These are phyloP conservation scores for Prunus persica DNA, from an alignment of 306 rosid genomes.

Conservation along the genomic window DNA sequence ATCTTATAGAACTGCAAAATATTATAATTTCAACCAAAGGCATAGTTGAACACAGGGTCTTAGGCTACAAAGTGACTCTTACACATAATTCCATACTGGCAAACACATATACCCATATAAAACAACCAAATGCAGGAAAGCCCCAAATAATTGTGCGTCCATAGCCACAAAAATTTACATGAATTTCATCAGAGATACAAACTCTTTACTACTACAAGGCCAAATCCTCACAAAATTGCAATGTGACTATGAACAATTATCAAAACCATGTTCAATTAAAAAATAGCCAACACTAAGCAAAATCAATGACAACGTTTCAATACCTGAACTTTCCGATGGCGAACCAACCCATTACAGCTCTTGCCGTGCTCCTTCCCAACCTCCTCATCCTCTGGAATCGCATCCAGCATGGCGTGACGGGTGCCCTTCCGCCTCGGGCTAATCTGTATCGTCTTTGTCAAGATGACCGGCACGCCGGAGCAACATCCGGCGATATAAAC, in stretches of 20 bases:
- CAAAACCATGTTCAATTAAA: not conserved
- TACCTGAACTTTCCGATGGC: conserved; percentile 57
- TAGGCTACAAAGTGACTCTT: not conserved
- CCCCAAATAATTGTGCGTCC: not conserved
- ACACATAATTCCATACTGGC: not conserved
- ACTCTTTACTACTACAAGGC: not conserved
- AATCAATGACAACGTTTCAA: not conserved
- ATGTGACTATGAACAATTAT: not conserved
- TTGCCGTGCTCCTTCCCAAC: conserved; percentile 45
- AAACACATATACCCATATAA: not conserved
- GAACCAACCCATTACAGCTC: conserved; percentile 34
- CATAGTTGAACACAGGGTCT: not conserved
- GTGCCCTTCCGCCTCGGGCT: conserved; percentile 63
- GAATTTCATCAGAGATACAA: not conserved
- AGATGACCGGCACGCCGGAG: conserved; percentile 73
- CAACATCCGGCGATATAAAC: conserved; percentile 86
- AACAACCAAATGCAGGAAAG: not conserved
- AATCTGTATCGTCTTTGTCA: conserved; percentile 65
- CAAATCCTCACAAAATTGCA: not conserved
- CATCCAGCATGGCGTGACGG: conserved; percentile 58
- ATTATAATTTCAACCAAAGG: not conserved
- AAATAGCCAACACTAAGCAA: not conserved
- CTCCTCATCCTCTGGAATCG: conserved; percentile 88
- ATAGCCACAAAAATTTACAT: not conserved
- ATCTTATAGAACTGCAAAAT: not conserved